Base-by-base conservation (phyloP, 192 early-diverging fungal genomes). In the Funneliformis mosseae region DNA sequence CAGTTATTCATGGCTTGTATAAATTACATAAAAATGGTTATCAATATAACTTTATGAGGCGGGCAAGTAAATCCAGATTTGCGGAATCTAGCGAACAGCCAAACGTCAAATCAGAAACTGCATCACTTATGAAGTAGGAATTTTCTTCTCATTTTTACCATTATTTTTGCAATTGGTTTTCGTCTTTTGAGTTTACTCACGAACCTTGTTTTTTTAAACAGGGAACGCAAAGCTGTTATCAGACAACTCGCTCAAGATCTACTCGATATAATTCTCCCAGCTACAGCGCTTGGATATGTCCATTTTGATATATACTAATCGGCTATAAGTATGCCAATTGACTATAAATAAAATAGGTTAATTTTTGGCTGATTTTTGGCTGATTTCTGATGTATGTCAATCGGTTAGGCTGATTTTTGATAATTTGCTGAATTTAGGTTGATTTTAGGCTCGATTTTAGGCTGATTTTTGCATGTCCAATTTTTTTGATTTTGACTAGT, bases 261-360 rank as follows among this genome's bases (percentile, higher is more conserved):
- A 60, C 83, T 96, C 63, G 94, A 96, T 83, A 84, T 92, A 63
- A 78, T 91, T 48, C 87, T 96, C 76, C 94, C 94, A 9, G 82
- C 88, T n/a, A 83, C 89, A n/a, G 86, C 83, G 28, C 81, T 95
- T 27, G 92, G 91, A n/a, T 92, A 89, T 83, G 72, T 95, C 23
- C 73, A 78, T 48, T 67, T 91, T 23, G 92, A 94, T n/a, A n/a
- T n/a, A n/a, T n/a, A n/a, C n/a, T n/a, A n/a, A n/a, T n/a, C n/a
- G n/a, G n/a, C n/a, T n/a, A n/a, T n/a, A n/a, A n/a, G n/a, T n/a
- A n/a, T n/a, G n/a, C n/a, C n/a, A n/a, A n/a, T n/a, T n/a, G n/a
- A n/a, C n/a, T n/a, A n/a, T n/a, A n/a, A n/a, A n/a, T n/a, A n/a
- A n/a, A n/a, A n/a, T n/a, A n/a, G n/a, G n/a, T n/a, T n/a, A n/a